Percentiles rank a stretch among this genome's conserved stretches.
Evolutionary conservation across 2,329 filamentous ascomycete species (phyloP).

Genomic region (Epichloe hybrida): DNA sequence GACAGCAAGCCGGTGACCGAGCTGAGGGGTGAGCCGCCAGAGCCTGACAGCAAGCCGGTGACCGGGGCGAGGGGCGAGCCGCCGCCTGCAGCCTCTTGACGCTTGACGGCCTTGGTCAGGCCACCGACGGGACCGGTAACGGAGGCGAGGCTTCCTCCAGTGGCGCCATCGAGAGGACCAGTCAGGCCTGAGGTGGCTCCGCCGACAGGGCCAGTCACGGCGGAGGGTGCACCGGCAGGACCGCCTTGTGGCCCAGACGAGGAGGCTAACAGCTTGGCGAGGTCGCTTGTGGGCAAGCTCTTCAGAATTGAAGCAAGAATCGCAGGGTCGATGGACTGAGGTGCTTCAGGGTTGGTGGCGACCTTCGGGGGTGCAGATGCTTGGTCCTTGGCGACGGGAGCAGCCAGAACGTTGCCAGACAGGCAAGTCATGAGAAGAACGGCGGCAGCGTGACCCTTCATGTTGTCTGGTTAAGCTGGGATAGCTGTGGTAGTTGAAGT

Average conservation of each 20-base stretch:
- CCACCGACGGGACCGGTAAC: not conserved
- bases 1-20: too few species aligned
- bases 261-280: not conserved
- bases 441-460: constrained; percentile 1
- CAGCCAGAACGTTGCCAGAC: not conserved
- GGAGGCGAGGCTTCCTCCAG: not conserved
- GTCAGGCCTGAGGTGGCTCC: not conserved
- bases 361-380: not conserved
- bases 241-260: too few species aligned
- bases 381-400: not conserved
- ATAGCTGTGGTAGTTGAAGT: not conserved
- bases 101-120: not conserved
- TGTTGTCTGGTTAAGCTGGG: not conserved
- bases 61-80: too few species aligned
- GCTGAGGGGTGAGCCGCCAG: too few species aligned
- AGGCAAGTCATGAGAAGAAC: constrained; percentile 3
- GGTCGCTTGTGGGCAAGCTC: not conserved
- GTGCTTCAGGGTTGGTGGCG: not conserved
- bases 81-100: not conserved
- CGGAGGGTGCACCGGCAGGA: too few species aligned
- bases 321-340: too few species aligned
- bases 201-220: not conserved
- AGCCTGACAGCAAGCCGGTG: too few species aligned
- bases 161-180: not conserved
- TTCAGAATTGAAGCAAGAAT: too few species aligned